phyloP scores from a whole-genome alignment of 148 eudicot genomes.

The Vaccinium vitisidaea region DNA sequence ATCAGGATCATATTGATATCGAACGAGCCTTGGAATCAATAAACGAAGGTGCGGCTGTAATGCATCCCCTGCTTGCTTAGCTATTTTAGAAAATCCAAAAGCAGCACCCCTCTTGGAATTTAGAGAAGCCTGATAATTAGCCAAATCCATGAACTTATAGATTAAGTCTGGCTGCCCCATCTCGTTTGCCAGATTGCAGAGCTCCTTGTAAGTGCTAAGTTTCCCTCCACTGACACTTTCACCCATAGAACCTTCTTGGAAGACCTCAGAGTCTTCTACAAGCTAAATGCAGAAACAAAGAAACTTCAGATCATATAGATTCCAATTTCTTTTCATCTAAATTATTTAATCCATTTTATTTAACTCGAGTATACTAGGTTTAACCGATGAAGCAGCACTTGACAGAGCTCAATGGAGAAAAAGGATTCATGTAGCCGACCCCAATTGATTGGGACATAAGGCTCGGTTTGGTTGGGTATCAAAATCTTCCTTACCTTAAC shows the following conservation, averaged over 20 bases:
- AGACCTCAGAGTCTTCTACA: slow-evolving; percentile 89
- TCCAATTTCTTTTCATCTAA: not conserved
- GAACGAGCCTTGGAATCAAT: slow-evolving; percentile 88
- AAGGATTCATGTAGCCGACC: too few species aligned
- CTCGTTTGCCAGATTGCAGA: slow-evolving; percentile 90
- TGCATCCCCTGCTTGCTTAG: slow-evolving; percentile 96
- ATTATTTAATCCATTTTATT: not conserved
- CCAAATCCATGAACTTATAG: slow-evolving; percentile 95
- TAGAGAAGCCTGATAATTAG: slow-evolving; percentile 91
- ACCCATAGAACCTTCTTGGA: slow-evolving; percentile 87
- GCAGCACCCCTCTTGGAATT: slow-evolving; percentile 99
- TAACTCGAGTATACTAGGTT: not conserved
- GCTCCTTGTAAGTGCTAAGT: slow-evolving; percentile 90
- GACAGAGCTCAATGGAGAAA: too few species aligned
- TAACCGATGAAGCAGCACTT: too few species aligned
- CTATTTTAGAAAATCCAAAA: slow-evolving; percentile 96
- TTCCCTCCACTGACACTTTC: slow-evolving; percentile 87
- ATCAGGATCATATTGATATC: slow-evolving; percentile 97
- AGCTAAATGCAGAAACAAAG: slow-evolving; percentile 44
- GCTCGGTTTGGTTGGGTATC: too few species aligned
- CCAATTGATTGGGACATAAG: too few species aligned
- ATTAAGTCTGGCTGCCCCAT: slow-evolving; percentile 98
- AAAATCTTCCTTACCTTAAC: slow-evolving; percentile 57
- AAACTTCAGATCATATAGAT: not conserved
- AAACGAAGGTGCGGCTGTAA: slow-evolving; percentile 69